Evolutionary conservation across 306 rosid species (phyloP).

Genomic region (Boehmeria nivea): DNA sequence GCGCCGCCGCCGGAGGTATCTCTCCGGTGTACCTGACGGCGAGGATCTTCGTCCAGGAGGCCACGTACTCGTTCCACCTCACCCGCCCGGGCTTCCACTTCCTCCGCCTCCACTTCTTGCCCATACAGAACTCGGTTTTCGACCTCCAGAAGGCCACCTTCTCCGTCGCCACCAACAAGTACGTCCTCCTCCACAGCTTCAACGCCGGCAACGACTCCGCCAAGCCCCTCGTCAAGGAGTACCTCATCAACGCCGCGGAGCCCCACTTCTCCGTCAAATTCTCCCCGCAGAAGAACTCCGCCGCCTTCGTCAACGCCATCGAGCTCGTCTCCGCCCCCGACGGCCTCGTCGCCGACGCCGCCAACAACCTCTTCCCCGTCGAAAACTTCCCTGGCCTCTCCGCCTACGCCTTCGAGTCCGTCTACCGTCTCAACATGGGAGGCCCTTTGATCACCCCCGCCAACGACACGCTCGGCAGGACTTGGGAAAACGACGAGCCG

Average conservation of each 20-base stretch:
- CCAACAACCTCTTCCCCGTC: conserved; percentile 25
- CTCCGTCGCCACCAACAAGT: conserved; percentile 22
- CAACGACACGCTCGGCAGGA: conserved; percentile 39
- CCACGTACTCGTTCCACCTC: conserved; percentile 24
- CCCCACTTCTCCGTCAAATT: conserved; percentile 38
- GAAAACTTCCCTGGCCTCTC: conserved; percentile 17
- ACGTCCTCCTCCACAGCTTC: conserved; percentile 31
- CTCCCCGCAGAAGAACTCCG: conserved; percentile 35
- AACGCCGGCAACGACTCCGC: conserved; percentile 13
- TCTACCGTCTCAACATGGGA: conserved; percentile 36
- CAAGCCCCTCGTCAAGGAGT: conserved; percentile 23
- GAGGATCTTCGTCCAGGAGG: conserved; percentile 36
- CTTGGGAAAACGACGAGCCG: conserved; percentile 29
- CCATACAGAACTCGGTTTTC: conserved; percentile 12
- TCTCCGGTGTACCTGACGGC: conserved; percentile 46
- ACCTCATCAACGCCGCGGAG: conserved; percentile 32
- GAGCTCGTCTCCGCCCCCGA: conserved; percentile 49
- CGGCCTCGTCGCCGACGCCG: conserved; percentile 21
- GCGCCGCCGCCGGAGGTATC: conserved; percentile 14
- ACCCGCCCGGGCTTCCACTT: conserved; percentile 33
- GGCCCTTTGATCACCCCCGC: conserved; percentile 35
- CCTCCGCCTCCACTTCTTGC: conserved; percentile 30
- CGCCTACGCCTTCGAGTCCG: conserved; percentile 22
- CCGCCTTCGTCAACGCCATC: conserved; percentile 35
- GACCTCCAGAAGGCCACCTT: conserved; percentile 27